Base-by-base conservation (phyloP, 257 asterid species). In the Galeopsis tetrahit region DNA sequence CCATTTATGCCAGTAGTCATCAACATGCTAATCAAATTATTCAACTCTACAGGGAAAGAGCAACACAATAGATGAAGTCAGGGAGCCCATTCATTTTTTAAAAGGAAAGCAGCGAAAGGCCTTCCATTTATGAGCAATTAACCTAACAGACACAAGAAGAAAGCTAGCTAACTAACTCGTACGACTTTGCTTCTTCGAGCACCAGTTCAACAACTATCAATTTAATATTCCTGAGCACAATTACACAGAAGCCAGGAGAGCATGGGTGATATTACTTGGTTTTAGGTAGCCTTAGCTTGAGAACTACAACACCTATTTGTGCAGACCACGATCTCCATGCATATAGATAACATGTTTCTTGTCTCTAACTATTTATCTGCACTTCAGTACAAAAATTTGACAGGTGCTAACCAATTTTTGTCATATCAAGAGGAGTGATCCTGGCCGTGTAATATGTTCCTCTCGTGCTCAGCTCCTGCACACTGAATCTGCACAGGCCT, bases 371-470 rank as follows among this genome's bases (percentile, higher is more conserved):
- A 66, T 21, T 49, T 17, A 53, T 53, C 33, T 49, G 44, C 75
- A 40, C 40, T 68, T 14, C 33, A 55, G 62, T 52, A 33, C n/a
- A 21, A 69, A 35, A 65, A 15, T 76, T 59, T 49, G 62, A 21
- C 66, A 59, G 44, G 76, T 63, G 67, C 56, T 78, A 88, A 92
- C 99, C 99, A 66, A 81, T 79, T 85, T 90, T 95, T 7, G 86
- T 84, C 92, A 92, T 88, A 52, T 90, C 99, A 40, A 92, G 97
- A 72, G 98, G 82, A 69, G 93, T 85, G 88, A 95, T 90, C 76
- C 96, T 86, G 67, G 99, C 99, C 33, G 97, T 95, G 81, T 95
- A 90, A 80, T 90, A 95, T 5, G 98, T 90, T 77, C 97, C 99
- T 80, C 97, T 87, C 13, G 96, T 90, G 83, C 96, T 95, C 75